These are phyloP conservation scores for Linderina pennispora DNA, from an alignment of 192 early-diverging fungal genomes.

Conservation along the genomic window DNA sequence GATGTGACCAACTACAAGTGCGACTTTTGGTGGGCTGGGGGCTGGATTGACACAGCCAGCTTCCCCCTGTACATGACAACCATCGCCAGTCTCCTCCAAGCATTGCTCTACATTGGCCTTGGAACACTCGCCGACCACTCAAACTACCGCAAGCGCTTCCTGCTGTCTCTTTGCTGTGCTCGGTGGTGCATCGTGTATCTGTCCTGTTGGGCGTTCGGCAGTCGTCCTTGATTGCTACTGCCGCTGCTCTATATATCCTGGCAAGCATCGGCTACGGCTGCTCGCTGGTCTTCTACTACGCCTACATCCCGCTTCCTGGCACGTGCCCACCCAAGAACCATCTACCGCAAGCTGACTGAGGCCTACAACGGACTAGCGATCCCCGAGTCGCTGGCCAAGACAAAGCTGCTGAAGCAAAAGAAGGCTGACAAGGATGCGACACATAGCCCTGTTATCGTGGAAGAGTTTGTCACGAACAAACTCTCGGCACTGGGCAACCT, in stretches of 20 bases:
- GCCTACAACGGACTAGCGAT: no score
- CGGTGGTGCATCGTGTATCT: slow-evolving; percentile 38
- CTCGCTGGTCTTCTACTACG: slow-evolving; percentile 48
- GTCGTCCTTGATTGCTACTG: slow-evolving; percentile 26
- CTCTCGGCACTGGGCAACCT: slow-evolving; percentile 46
- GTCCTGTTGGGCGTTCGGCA: slow-evolving; percentile 36
- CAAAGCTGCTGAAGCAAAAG: slow-evolving; percentile 1
- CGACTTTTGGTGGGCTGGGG: not conserved
- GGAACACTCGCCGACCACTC: slow-evolving; percentile 47
- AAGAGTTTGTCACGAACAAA: slow-evolving; percentile 14
- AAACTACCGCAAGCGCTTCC: slow-evolving; percentile 34
- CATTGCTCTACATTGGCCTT: slow-evolving; percentile 42
- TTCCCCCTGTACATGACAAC: slow-evolving; percentile 36
- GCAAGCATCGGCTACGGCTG: slow-evolving; percentile 47
- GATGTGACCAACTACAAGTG: not conserved
- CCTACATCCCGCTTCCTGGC: slow-evolving; percentile 45
- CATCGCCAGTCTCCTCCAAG: slow-evolving; percentile 41
- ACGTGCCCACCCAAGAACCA: slow-evolving; percentile 33
- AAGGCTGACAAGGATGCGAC: not conserved
- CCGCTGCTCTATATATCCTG: slow-evolving; percentile 35
- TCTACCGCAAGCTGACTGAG: slow-evolving; percentile 15
- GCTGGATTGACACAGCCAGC: slow-evolving; percentile 7
- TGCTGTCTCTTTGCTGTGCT: slow-evolving; percentile 15
- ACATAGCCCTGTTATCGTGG: not conserved
- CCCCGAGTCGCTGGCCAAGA: not conserved